Evolutionary conservation across 2,329 filamentous ascomycete genomes (phyloP).

Genomic region (Aspergillus pseudoterreus): DNA sequence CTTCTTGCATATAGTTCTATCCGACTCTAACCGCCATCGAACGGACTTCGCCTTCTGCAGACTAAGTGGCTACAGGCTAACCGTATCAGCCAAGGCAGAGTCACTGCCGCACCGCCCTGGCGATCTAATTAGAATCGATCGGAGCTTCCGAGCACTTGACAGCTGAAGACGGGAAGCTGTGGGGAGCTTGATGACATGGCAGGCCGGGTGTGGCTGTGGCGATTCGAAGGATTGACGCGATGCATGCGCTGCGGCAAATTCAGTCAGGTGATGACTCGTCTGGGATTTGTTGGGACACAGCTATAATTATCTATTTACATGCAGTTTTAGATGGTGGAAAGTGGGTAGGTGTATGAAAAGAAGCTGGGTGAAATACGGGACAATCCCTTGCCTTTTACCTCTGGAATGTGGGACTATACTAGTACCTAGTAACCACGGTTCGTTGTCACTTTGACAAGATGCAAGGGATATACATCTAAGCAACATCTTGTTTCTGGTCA

Average conservation of each 20-base stretch:
- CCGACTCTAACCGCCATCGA: not conserved
- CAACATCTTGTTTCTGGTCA: no score
- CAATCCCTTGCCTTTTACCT: no score
- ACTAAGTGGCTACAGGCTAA: not conserved
- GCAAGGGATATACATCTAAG: no score
- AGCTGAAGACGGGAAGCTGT: conserved; percentile 11
- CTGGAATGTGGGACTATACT: no score
- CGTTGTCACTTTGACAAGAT: no score
- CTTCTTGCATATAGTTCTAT: not conserved
- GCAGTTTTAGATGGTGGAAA: no score
- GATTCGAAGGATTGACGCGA: conserved; percentile 2
- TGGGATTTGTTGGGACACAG: no score
- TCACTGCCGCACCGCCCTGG: not conserved
- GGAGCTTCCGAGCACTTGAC: conserved; percentile 12
- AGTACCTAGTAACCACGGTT: no score
- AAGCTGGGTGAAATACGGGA: no score
- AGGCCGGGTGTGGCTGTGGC: conserved; percentile 10
- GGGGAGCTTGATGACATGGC: conserved; percentile 11
- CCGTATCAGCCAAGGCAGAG: not conserved
- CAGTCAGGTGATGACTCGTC: not conserved
- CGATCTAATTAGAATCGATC: conserved; percentile 1
- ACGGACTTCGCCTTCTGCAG: not conserved
- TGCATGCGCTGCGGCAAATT: conserved; percentile 12
- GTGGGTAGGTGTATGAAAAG: no score
- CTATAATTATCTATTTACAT: no score